Evolutionary conservation across 148 eudicot species (phyloP).

Genomic region (Rhododendron ferrugineum): DNA sequence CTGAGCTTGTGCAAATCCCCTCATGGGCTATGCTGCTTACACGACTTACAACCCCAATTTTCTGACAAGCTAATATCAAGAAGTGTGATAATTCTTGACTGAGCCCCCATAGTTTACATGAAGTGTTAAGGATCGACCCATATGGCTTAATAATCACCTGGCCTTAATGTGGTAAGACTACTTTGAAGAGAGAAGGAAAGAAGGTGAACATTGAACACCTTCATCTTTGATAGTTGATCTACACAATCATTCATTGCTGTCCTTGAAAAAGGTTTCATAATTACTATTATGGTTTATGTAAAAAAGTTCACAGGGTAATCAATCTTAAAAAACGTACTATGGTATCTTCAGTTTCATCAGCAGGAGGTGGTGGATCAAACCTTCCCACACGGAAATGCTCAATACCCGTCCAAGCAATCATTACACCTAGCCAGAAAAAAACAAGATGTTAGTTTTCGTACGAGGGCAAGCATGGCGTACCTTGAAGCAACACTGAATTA

Average conservation of each 20-base stretch:
- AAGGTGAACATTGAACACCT: background rate
- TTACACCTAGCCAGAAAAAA: slow-evolving; percentile 58
- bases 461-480: background rate
- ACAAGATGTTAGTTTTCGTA: slow-evolving; percentile 10
- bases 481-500: background rate
- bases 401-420: slow-evolving; percentile 98
- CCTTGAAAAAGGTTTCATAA: background rate
- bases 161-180: background rate
- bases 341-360: slow-evolving; percentile 69
- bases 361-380: slow-evolving; percentile 92
- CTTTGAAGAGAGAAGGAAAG: background rate
- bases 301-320: background rate
- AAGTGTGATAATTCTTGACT: background rate
- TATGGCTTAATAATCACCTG: background rate
- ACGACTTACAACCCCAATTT: background rate
- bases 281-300: background rate
- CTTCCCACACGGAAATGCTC: slow-evolving; percentile 88
- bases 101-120: background rate
- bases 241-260: background rate
- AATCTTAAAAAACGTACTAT: slow-evolving; percentile 35
- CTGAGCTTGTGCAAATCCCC: background rate
- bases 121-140: background rate
- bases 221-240: background rate
- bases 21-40: background rate
- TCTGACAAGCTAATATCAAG: background rate